Evolutionary conservation across 495 filamentous ascomycete species (phyloP), one percentile per base, ranked within the genome.

Genomic region (Platismatia glauca): DNA sequence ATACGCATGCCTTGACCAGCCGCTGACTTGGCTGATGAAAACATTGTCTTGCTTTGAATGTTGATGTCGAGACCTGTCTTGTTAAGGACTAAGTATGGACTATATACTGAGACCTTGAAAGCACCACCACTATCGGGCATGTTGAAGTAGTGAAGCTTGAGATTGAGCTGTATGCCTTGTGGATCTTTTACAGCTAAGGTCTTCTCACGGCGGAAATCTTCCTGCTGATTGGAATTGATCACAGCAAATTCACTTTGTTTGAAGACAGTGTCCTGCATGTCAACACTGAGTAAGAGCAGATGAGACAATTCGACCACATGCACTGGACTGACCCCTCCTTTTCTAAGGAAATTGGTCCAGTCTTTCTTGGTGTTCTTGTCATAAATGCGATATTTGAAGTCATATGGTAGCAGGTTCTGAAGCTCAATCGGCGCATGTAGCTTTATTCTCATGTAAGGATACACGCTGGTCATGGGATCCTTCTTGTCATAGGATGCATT

Each of bases 381-480:
- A 70, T 97, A 97, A 29, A 98, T 97, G 59, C 91, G 84, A 71
- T 97, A 97, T 72, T 97, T 97, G 86, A 98, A 98, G 75, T 97
- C 95, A 69, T 88, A 97, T 0, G 94, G 94, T 33, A 98, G 79
- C 33, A 98, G 78, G 69, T 98, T 98, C 71, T 98, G 91, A 16
- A 98, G 79, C 67, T 96, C 92, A 53, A 98, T 83, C 0, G 94
- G 94, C 20, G 94, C 92, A 31, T 89, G 91, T 31, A 98, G 83
- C 61, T 89, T 86, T 55, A 98, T 77, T 60, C 85, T 84, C 95
- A 97, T 97, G 72, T 95, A 94, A 7, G 94, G 94, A 71, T 98
- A 98, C 62, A 85, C 80, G 65, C 84, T 88, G 43, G 90, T 88
- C 39, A 92, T 75, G 24, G 91, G 89, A 68, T 94, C 87, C 57